phyloP scores from a whole-genome alignment of 768 basidiomycete genomes.

The Dacryopinax spathularia region DNA sequence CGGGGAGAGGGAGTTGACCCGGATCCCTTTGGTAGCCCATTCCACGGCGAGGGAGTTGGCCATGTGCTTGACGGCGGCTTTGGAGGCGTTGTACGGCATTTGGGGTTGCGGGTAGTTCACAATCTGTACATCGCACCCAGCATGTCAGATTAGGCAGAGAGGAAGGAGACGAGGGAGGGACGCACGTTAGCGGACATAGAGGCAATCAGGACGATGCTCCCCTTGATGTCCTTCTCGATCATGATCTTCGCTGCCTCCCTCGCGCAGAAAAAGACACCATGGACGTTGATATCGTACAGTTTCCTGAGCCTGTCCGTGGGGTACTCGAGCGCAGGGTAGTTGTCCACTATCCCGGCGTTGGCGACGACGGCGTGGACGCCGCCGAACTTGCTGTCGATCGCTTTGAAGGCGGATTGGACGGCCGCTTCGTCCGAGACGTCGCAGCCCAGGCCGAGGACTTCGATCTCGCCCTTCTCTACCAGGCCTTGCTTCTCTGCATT shows the following conservation, averaged over 20 bases:
- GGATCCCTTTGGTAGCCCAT: conserved; percentile 81
- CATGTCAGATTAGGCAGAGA: conserved; percentile 4
- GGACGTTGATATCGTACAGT: conserved; percentile 84
- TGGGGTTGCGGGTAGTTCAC: conserved; percentile 86
- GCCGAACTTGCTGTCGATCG: conserved; percentile 50
- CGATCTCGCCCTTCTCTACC: conserved; percentile 40
- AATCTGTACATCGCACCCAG: conserved; percentile 34
- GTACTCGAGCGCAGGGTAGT: conserved; percentile 74
- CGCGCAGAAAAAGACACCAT: conserved; percentile 90
- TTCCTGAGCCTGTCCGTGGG: conserved; percentile 72
- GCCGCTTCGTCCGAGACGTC: conserved; percentile 74
- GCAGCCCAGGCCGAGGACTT: conserved; percentile 64
- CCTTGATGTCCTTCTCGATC: conserved; percentile 61
- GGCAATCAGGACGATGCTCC: conserved; percentile 72
- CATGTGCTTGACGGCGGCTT: conserved; percentile 91
- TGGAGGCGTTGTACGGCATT: conserved; percentile 92
- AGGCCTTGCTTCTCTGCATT: conserved; percentile 31
- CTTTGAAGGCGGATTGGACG: conserved; percentile 57
- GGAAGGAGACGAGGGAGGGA: conserved; percentile 10
- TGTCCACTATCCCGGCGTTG: conserved; percentile 68
- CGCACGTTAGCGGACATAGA: conserved; percentile 83
- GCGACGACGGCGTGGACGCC: conserved; percentile 73
- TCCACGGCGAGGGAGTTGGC: conserved; percentile 84
- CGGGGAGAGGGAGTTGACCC: conserved; percentile 76
- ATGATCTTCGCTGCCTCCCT: conserved; percentile 86